Conservation (phyloP, 306 rosid species). For the Cucurbita pepo region DNA sequence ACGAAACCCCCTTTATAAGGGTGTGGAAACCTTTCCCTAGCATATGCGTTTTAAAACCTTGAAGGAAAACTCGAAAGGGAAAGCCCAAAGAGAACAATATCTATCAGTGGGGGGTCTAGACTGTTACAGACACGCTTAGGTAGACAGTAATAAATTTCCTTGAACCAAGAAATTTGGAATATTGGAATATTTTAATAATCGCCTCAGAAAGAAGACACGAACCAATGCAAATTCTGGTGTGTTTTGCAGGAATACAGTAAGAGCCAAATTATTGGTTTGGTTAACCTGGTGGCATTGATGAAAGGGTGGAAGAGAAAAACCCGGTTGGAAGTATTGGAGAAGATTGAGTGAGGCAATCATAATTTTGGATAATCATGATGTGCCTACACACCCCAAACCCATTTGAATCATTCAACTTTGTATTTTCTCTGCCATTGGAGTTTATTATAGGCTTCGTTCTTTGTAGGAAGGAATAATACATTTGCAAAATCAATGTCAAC, state of each 20-base stretch:
- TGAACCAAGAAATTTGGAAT: background rate
- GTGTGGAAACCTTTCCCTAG: too few species aligned
- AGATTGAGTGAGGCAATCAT: conserved; percentile 53
- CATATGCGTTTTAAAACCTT: too few species aligned
- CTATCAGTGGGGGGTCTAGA: rapidly evolving
- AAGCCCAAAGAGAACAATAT: too few species aligned
- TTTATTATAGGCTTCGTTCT: background rate
- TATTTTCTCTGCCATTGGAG: background rate
- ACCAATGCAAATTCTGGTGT: too few species aligned
- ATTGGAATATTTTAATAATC: too few species aligned
- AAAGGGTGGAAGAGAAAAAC: conserved; percentile 98
- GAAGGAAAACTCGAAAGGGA: too few species aligned
- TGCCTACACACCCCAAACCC: background rate
- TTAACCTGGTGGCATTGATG: conserved; percentile 92
- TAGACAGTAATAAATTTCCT: background rate
- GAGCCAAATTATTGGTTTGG: conserved; percentile 68
- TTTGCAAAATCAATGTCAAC: background rate
- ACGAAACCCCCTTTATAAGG: too few species aligned
- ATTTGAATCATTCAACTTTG: background rate
- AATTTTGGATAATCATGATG: background rate
- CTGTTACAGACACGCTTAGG: too few species aligned
- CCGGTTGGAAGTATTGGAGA: conserved; percentile 74
- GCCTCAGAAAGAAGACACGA: too few species aligned
- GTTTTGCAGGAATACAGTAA: conserved; percentile 68
- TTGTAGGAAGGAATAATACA: background rate